phyloP scores from a whole-genome alignment of 805 yeast species.

The Lipomyces chichibuensis region DNA sequence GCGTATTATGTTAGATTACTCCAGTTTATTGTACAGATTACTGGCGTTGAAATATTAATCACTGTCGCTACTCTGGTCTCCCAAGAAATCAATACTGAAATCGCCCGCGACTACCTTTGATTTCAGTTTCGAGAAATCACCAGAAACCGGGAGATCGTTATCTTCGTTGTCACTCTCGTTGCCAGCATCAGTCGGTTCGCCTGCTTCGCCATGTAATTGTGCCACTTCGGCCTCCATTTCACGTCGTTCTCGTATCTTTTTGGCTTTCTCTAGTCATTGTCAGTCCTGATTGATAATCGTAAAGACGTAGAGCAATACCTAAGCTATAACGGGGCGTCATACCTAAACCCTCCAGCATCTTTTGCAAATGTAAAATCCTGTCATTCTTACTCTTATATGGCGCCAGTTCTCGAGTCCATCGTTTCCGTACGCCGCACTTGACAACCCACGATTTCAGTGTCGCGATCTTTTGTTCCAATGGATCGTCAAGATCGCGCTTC shows the following conservation, averaged over 20 bases:
- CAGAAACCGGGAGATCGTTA: background rate
- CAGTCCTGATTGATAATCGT: background rate
- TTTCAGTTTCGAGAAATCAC: background rate
- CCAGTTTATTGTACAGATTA: background rate
- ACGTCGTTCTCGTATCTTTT: constrained; percentile 37
- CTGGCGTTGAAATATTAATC: constrained; percentile 8
- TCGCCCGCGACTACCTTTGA: constrained; percentile 23
- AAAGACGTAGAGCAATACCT: background rate
- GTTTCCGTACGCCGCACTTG: constrained; percentile 40
- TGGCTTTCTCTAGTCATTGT: constrained; percentile 35
- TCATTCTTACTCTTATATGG: constrained; percentile 34
- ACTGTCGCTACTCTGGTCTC: constrained; percentile 27
- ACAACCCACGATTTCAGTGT: constrained; percentile 37
- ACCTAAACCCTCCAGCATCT: constrained; percentile 36
- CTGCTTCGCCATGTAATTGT: constrained; percentile 37
- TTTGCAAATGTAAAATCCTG: constrained; percentile 32
- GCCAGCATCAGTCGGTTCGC: constrained; percentile 5
- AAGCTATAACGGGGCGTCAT: constrained; percentile 40
- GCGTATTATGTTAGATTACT: constrained; percentile 1
- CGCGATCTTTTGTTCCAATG: constrained; percentile 38
- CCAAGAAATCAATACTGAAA: constrained; percentile 28
- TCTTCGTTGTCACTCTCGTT: constrained; percentile 1
- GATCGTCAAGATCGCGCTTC: constrained; percentile 7
- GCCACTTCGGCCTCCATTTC: constrained; percentile 37
- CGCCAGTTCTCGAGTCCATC: constrained; percentile 37